These are phyloP conservation scores for Letharia lupina DNA, from an alignment of 495 filamentous ascomycete species.

Conservation along the genomic window DNA sequence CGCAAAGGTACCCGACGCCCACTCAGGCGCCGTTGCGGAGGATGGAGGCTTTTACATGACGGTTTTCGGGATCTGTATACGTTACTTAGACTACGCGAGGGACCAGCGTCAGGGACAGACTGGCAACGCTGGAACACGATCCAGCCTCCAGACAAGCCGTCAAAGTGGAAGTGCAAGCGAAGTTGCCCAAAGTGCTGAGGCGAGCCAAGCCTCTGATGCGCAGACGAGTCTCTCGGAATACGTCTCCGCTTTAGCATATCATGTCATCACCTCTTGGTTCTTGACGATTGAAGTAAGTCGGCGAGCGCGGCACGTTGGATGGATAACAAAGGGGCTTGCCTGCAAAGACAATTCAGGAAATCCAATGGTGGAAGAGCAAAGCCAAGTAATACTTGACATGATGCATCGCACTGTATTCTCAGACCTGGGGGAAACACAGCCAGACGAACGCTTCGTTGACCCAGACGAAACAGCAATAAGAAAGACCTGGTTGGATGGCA, in stretches of 20 bases:
- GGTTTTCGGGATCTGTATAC: slow-evolving; percentile 89
- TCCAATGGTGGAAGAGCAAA: slow-evolving; percentile 80
- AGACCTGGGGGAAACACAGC: slow-evolving; percentile 57
- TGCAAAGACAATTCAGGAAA: slow-evolving; percentile 62
- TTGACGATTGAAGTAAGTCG: slow-evolving; percentile 76
- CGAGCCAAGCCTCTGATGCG: slow-evolving; percentile 21
- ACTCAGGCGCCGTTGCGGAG: slow-evolving; percentile 66
- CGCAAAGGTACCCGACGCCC: slow-evolving; percentile 72
- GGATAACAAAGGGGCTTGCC: slow-evolving; percentile 85
- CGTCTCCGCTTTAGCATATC: slow-evolving; percentile 83
- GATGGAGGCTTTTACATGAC: slow-evolving; percentile 85
- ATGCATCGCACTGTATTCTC: slow-evolving; percentile 88
- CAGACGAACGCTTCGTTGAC: slow-evolving; percentile 54
- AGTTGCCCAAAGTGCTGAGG: slow-evolving; percentile 25
- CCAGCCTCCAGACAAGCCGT: slow-evolving; percentile 29
- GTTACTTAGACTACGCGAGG: slow-evolving; percentile 72
- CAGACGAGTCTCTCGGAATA: slow-evolving; percentile 74
- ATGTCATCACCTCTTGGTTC: slow-evolving; percentile 97
- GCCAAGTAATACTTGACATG: slow-evolving; percentile 87
- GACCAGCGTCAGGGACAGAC: slow-evolving; percentile 42
- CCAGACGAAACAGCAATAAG: slow-evolving; percentile 60
- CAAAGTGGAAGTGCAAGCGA: slow-evolving; percentile 40
- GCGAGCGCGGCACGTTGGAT: slow-evolving; percentile 72
- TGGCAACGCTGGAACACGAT: slow-evolving; percentile 31
- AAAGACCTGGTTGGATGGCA: slow-evolving; percentile 78